Conservation (phyloP, 352 stramenopile genomes). For the Phytophthora agathidicida region DNA sequence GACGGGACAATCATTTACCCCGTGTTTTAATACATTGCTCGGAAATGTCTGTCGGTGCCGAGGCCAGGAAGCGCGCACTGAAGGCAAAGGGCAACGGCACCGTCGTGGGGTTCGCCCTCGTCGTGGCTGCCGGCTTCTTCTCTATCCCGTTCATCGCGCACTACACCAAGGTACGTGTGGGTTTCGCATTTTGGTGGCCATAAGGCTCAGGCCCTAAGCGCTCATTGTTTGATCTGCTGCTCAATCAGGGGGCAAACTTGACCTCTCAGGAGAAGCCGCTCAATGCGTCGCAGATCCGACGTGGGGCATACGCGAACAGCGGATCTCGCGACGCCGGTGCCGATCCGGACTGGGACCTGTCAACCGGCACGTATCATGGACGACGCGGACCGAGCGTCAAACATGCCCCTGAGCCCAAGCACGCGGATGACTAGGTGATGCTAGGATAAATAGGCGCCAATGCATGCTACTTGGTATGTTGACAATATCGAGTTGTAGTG, state of each 20-base stretch:
- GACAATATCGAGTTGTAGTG: slow-evolving; percentile 9
- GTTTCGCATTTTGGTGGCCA: background rate
- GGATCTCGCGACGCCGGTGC: slow-evolving; percentile 77
- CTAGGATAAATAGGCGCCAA: too few species aligned
- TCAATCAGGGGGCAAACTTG: slow-evolving; percentile 59
- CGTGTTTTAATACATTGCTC: too few species aligned
- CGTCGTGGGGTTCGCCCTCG: slow-evolving; percentile 49
- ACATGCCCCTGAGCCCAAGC: slow-evolving; percentile 10
- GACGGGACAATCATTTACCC: background rate
- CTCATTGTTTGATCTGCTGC: slow-evolving; percentile 1
- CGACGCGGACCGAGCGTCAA: slow-evolving; percentile 45
- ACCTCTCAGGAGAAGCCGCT: slow-evolving; percentile 64
- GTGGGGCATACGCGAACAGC: slow-evolving; percentile 83
- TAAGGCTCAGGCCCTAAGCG: too few species aligned
- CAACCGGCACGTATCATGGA: slow-evolving; percentile 67
- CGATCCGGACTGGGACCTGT: slow-evolving; percentile 85
- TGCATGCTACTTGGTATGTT: too few species aligned
- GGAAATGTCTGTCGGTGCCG: slow-evolving; percentile 12
- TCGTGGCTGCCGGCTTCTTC: slow-evolving; percentile 70
- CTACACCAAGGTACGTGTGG: slow-evolving; percentile 59
- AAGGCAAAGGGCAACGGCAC: slow-evolving; percentile 43
- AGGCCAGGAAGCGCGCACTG: slow-evolving; percentile 30
- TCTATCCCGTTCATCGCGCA: slow-evolving; percentile 75
- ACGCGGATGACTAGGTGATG: slow-evolving; percentile 5
- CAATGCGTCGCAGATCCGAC: slow-evolving; percentile 76